Base-by-base conservation (phyloP, 2,329 filamentous ascomycete genomes). In the Neonectria ditissima region DNA sequence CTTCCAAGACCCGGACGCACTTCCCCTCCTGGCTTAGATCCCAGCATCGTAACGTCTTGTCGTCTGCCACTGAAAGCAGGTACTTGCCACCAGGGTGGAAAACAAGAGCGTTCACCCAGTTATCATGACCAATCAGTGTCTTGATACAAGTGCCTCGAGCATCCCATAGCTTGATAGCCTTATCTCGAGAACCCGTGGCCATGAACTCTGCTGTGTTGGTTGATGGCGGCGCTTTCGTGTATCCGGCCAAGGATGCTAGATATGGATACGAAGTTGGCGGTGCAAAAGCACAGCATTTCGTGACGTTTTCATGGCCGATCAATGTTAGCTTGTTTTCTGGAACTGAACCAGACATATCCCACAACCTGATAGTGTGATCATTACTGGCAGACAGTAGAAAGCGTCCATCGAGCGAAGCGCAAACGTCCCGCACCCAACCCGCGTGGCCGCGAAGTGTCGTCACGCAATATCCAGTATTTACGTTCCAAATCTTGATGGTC, bases 71-170 rank as follows among this genome's bases (percentile, higher is more conserved):
- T 7, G 91, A 94, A 7, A 98, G 81, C 1, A 98, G 85, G 74
- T 96, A 97, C 78, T 95, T 97, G 43, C 95, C 95, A 9, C 93
- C 92, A 0, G 95, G 95, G 73, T 97, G 95, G 77, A 97, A 98
- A 13, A 93, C 89, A 5, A 97, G 80, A 1, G 87, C 92, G 32
- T 93, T 89, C 8, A 98, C 89, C 95, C 95, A 98, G 76, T 97
- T 97, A 77, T 97, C 94, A 76, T 97, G 95, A 2, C 95, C 95
- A 1, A 89, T 81, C 2, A 98, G 83, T 0, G 92, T 96, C 77
- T 93, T 96, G 76, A 97, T 89, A 66, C 93, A 88, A 13, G 91
- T 93, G 30, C 95, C 95, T 55, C 93, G 87, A 10, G 90, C 86
- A 76, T 97, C 93, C 93, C 94, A 97, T 4, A 98, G 81, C 73